Evolutionary conservation across 805 yeast genomes (phyloP), one percentile per base, ranked within the genome.

Genomic region (Candida stauntonica): DNA sequence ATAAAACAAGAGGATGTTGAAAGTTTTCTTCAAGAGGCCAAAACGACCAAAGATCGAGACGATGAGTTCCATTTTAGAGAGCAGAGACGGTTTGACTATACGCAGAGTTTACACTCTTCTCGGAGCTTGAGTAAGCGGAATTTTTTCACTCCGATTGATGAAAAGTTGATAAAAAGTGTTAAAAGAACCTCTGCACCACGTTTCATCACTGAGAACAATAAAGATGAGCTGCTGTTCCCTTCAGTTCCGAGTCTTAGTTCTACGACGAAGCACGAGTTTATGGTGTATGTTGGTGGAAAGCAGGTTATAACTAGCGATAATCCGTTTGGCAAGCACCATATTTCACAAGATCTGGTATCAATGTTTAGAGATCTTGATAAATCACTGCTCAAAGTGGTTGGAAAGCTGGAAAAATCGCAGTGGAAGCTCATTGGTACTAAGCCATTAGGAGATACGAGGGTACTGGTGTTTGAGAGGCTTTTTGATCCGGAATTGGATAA

Each of bases 1-100:
- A 36, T 52, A 16, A 38, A 44, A 8, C 35, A 43, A 55, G 29
- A 51, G 42, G 47, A 48, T 47, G 26, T 77, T 17, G 73, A 75
- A 47, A 46, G 43, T 0, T 73, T 68, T 36, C 59, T 79, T 26
- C 54, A 62, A 31, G 56, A 62, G 6, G 72, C 78, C 4, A 72
- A 73, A 41, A 53, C 54, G 14, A 58, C 61, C 15, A 63, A 62
- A 38, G 68, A 67, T 17, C 33, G 46, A 15, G 63, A 62, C 23
- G 69, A 68, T 26, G 74, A 73, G 41, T 62, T 62, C 27, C 51
- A 62, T 29, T 75, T 73, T 49, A 66, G 77, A 26, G 72, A 70
- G 33, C 52, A 62, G 27, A 65, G 67, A 29, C 79, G 81, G 0
- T 75, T 62, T 42, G 81, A 76, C 37, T 31, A 30, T 24, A 26